Evolutionary conservation across 208 protist genomes (phyloP), one percentile per base, ranked within the genome.

Genomic region (Trypanosoma grayi): DNA sequence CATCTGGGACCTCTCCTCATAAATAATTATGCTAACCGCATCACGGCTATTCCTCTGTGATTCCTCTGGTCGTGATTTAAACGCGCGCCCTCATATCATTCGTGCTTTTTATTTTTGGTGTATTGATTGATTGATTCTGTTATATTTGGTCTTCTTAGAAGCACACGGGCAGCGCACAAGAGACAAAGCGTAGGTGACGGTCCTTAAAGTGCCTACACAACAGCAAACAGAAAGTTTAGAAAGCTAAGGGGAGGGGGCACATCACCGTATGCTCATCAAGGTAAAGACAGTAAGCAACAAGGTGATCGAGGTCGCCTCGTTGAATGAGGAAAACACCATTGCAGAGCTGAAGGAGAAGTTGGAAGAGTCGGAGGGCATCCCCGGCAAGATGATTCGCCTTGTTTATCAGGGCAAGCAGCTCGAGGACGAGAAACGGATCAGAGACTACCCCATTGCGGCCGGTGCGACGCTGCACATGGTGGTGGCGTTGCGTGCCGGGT

Each of bases 321-420:
- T 94, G 10, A 86, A 84, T 33, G 70, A 80, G 2, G 73, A 81
- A n/a, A 90, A 92, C 70, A 94, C 79, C 7, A 76, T 97, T 5
- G 60, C 51, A 0, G 75, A 92, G 4, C 60, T 97, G 25, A 94
- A 94, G 73, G 76, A 75, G 18, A 80, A 79, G 58, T 61, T 97
- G 2, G 78, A 93, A 63, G 80, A 94, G 60, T 80, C 74, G 33
- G 87, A 90, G 50, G 79, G 85, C 9, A 87, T 95, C 51, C 79
- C 84, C 14, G 70, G 71, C 27, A 82, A 83, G 28, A 92, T 94
- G 86, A 87, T 94, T 40, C 70, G 76, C 56, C 68, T 97, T 22
- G 70, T 97, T 6, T 88, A 85, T 71, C 65, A 66, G 11, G 91
- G 91, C n/a, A 69, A 75, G 34, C 73, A 82, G 53, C 70, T 93